Percentiles rank a stretch among this genome's conserved stretches.
Evolutionary conservation across 768 basidiomycete genomes (phyloP).

Genomic region (Rhodosporidiobolus odoratus): DNA sequence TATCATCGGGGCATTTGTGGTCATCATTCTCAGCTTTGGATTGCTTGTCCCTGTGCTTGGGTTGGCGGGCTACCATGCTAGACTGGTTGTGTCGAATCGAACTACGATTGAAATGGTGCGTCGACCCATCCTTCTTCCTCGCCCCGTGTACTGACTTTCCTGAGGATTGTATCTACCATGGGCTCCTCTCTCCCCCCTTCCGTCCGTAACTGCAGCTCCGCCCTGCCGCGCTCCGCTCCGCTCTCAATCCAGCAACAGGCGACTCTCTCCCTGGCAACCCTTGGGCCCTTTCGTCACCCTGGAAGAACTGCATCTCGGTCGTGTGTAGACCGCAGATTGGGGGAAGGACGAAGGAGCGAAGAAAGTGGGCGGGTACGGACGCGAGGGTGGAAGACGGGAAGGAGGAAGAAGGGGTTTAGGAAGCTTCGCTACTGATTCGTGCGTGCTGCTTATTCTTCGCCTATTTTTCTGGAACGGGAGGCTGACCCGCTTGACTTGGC

Average conservation of each 20-base stretch:
- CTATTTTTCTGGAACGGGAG: too few relatives aligned
- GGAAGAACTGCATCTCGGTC: neutral
- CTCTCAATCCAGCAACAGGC: conserved; percentile 1
- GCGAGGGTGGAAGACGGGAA: neutral
- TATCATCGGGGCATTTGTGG: conserved; percentile 30
- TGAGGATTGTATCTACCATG: neutral
- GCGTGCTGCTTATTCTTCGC: neutral
- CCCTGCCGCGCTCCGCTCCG: conserved; percentile 1
- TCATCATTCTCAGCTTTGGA: neutral
- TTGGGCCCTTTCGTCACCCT: neutral
- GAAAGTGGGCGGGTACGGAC: conserved; percentile 3
- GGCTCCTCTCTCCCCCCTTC: neutral
- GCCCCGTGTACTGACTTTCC: neutral
- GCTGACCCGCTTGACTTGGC: too few relatives aligned
- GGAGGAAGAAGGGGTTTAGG: neutral
- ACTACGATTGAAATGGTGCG: conserved; percentile 43
- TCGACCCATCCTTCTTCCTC: neutral
- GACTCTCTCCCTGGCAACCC: neutral
- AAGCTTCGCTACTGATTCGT: neutral
- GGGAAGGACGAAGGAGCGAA: conserved; percentile 6
- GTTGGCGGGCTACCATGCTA: conserved; percentile 33
- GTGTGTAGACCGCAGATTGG: neutral
- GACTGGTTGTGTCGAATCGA: conserved; percentile 29
- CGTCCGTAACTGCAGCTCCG: conserved; percentile 1
- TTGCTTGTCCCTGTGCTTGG: conserved; percentile 26